Base-by-base conservation (phyloP, 768 basidiomycete species). In the Rhizopogon vinicolor region DNA sequence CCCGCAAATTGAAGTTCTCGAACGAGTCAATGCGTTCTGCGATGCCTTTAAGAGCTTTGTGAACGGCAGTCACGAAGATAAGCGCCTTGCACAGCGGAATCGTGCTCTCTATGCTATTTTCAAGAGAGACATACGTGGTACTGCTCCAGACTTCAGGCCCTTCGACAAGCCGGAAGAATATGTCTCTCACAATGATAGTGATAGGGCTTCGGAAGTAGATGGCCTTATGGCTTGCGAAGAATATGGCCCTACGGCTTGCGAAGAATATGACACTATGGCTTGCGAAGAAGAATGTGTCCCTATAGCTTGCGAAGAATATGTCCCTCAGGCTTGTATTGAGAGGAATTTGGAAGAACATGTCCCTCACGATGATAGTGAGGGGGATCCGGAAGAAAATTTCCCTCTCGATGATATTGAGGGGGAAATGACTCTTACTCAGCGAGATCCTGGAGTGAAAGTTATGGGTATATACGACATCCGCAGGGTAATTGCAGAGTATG, bases 1-100 rank as follows among this genome's bases (percentile, higher is more conserved):
- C 31, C 75, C 81, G 0, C 66, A 74, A 3, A 72, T 75, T 1
- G 79, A 82, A 58, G 69, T 86, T 1, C 68, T 79, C 2, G 61
- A 64, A 3, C 72, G 73, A 8, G 67, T 84, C 41, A 76, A 67
- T 0, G 61, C 60, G 0, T 85, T 87, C 55, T 81, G 75, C 53
- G 61, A 67, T 18, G 75, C 67, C 2, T 68, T 78, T 43, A 66
- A 61, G 19, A 58, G 61, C 3, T 58, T 57, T 1, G 72, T 77
- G 19, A 60, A 64, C 5, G 79, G 76, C 1, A 52, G 57, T 5
- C 59, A 64, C 39, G 62, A 68, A 4, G 60, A 72, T 55, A 76
- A 77, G 61, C 46, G 7, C 1, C 67, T 80, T 18, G 72, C 71
- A 0, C 78, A 75, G 51, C 54, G 55, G 1, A 74, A 73, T 37